phyloP scores from a whole-genome alignment of 169 alveolate genomes.

The Plasmodium inui region DNA sequence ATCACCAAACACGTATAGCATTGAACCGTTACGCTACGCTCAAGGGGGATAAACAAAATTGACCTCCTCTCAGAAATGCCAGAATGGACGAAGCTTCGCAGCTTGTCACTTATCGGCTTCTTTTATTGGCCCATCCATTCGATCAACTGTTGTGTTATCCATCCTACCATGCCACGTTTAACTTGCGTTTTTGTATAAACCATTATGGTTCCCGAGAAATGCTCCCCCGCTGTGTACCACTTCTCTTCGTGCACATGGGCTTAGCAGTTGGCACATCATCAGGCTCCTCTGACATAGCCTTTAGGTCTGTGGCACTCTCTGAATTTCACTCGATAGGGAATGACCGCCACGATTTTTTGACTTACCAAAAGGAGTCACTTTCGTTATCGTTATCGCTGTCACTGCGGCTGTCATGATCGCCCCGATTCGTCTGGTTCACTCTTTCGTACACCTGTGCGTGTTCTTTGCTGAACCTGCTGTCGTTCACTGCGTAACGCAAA shows the following conservation, averaged over 20 bases:
- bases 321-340: background rate
- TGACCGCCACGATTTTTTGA: background rate
- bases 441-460: background rate
- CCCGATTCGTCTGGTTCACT: background rate
- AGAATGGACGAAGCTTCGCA: background rate
- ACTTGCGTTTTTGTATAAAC: background rate
- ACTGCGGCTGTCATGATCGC: background rate
- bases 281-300: background rate
- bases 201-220: background rate
- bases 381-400: background rate
- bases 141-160: background rate
- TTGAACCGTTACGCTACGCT: background rate
- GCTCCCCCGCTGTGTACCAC: background rate
- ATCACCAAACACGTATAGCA: background rate
- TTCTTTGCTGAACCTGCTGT: background rate
- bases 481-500: background rate
- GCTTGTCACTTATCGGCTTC: background rate
- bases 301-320: background rate
- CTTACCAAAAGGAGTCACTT: background rate
- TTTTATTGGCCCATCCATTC: background rate
- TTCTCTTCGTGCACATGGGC: background rate
- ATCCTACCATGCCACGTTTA: background rate
- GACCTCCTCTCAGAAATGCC: background rate
- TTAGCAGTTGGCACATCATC: background rate
- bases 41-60: background rate